Evolutionary conservation across 768 basidiomycete species (phyloP).

Genomic region (Russula sp.): DNA sequence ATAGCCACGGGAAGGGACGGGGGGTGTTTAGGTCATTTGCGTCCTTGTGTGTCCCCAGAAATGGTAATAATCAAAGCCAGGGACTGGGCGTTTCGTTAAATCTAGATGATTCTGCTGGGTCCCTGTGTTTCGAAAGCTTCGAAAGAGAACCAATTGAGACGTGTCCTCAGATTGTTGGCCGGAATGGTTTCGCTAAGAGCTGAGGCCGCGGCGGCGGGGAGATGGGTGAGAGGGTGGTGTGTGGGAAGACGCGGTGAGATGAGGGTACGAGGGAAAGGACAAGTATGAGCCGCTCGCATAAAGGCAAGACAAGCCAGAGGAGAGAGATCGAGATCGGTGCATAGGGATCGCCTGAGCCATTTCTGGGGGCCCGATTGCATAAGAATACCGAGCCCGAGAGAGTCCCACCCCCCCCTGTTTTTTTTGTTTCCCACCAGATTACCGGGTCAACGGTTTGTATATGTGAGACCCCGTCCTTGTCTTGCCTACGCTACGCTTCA

Average conservation of each 20-base stretch:
- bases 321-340: neutral
- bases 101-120: neutral
- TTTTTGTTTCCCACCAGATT: neutral
- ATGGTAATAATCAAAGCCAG: constrained; percentile 2
- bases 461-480: neutral
- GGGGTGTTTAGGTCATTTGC: neutral
- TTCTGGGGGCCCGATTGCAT: neutral
- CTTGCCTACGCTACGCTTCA: neutral
- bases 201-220: too few species aligned
- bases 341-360: neutral
- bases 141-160: neutral
- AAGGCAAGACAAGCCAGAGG: too few species aligned
- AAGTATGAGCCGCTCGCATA: too few species aligned
- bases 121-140: neutral
- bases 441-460: neutral
- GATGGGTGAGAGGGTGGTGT: too few species aligned
- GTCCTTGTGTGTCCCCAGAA: too few species aligned
- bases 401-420: neutral
- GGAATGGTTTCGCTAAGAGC: neutral
- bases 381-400: neutral
- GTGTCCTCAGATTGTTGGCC: neutral
- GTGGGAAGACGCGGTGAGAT: too few species aligned
- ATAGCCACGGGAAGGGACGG: neutral
- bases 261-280: too few species aligned
- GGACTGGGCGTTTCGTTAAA: constrained; percentile 3